Percentiles rank a stretch among this genome's conserved stretches.
Conservation (phyloP, 2,329 filamentous ascomycete genomes). For the Cladosporium sp. region DNA sequence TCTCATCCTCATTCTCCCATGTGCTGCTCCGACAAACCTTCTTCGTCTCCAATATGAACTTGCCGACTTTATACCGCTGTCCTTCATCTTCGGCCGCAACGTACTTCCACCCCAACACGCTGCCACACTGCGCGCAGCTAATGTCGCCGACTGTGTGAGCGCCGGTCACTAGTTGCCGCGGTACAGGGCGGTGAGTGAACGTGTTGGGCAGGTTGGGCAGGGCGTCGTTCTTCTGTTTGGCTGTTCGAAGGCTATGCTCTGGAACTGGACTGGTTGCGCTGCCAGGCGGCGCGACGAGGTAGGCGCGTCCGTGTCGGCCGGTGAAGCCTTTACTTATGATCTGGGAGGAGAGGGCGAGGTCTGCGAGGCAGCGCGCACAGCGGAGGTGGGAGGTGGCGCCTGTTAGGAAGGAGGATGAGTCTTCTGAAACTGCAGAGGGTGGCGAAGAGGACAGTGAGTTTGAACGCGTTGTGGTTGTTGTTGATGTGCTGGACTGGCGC, state of each 20-base stretch:
- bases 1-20: slow-evolving; percentile 46
- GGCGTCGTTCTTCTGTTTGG: slow-evolving; percentile 24
- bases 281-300: slow-evolving; percentile 52
- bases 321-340: slow-evolving; percentile 46
- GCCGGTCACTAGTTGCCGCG: slow-evolving; percentile 59
- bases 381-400: slow-evolving; percentile 53
- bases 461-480: slow-evolving; percentile 32
- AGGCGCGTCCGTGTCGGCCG: slow-evolving; percentile 60
- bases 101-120: slow-evolving; percentile 62
- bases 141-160: slow-evolving; percentile 60
- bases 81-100: slow-evolving; percentile 57
- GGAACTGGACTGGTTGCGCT: slow-evolving; percentile 22
- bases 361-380: slow-evolving; percentile 56
- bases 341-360: slow-evolving; percentile 55
- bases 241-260: slow-evolving; percentile 17
- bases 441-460: slow-evolving; percentile 17
- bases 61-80: slow-evolving; percentile 63
- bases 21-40: slow-evolving; percentile 46
- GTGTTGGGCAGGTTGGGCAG: slow-evolving; percentile 54
- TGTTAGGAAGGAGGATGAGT: slow-evolving; percentile 36
- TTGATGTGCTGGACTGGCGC: slow-evolving; percentile 39
- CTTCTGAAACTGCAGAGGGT: slow-evolving; percentile 16
- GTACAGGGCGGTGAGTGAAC: slow-evolving; percentile 51
- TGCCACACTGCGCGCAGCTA: slow-evolving; percentile 53
- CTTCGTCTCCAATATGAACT: slow-evolving; percentile 61